Base-by-base conservation (phyloP, 73 alveolate species). In the Paramecium primaurelia region DNA sequence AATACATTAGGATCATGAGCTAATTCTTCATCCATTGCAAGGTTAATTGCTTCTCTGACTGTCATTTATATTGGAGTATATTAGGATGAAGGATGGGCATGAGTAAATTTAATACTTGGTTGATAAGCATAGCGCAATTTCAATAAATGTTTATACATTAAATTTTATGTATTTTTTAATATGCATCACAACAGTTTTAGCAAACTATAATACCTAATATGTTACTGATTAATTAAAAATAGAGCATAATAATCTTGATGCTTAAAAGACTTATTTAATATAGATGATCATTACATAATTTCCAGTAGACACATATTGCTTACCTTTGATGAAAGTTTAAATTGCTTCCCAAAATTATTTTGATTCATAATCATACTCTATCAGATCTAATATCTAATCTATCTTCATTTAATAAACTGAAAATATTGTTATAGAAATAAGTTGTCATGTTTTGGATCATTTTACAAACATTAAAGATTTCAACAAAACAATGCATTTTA, bases 11-110 rank as follows among this genome's bases (percentile, higher is more conserved):
- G 92, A 88, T 97, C 99, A 92, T 97, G 95, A 18, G 88, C 97
- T 68, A 97, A 83, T 71, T 97, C 99, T 60, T 97, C 99, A 59
- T 93, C 98, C 95, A 97, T 95, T 6, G 99, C 99, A 28, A 95
- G 18, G 86, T 96, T 96, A 44, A 97, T 83, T n/a, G 98, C 99
- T 16, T 97, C 98, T 92, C 98, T 94, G 93, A 95, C 95, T 38
- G 98, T 96, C 97, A 96, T 94, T 16, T 71, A 8, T 4, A 71
- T 14, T 71, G 77, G 77, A 26, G 32, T 14, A 8, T 25, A 34
- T 71, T 32, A 38, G 7, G 47, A 8, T 18, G 32, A 34, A 71
- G 54, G 20, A 30, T 71, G 86, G 22, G 14, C 59, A 49, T 49
- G 59, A 25, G 86, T 71, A 38, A 71, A 71, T 71, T 71, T 71